Conservation (phyloP, 2,329 filamentous ascomycete genomes). For the Aspergillus texensis region DNA sequence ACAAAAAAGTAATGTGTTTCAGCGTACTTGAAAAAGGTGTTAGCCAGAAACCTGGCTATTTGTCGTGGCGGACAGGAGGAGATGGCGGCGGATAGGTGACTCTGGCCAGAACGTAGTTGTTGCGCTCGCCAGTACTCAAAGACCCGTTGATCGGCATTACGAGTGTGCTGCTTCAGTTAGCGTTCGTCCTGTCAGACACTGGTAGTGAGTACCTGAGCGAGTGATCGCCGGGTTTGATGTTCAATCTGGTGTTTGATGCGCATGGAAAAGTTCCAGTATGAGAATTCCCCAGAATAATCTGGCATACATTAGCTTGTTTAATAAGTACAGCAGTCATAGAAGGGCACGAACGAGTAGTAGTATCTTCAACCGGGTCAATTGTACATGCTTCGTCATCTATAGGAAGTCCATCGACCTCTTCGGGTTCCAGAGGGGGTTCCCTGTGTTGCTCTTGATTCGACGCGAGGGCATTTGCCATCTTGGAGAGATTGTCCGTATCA, state of each 20-base stretch:
- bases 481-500: constrained; percentile 8
- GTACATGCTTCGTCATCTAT: constrained; percentile 18
- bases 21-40: constrained; percentile 53
- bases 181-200: too few species aligned
- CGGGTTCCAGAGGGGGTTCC: not conserved
- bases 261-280: constrained; percentile 59
- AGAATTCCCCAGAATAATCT: constrained; percentile 58
- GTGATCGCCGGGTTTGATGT: constrained; percentile 18
- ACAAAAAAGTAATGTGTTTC: constrained; percentile 55
- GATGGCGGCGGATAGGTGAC: constrained; percentile 41
- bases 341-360: constrained; percentile 12
- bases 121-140: constrained; percentile 51
- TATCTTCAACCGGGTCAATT: constrained; percentile 18
- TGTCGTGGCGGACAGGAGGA: constrained; percentile 51
- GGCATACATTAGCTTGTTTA: not conserved
- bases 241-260: constrained; percentile 55
- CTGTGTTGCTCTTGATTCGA: not conserved
- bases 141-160: constrained; percentile 21
- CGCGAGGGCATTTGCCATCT: constrained; percentile 7
- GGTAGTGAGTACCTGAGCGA: not conserved
- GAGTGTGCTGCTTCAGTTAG: constrained; percentile 26
- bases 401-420: not conserved
- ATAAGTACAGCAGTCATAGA: not conserved
- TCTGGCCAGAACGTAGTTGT: constrained; percentile 47
- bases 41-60: constrained; percentile 51